Percentiles rank a stretch among this genome's conserved stretches.
Evolutionary conservation across 2,329 filamentous ascomycete species (phyloP).

Genomic region (Talaromyces sp.): DNA sequence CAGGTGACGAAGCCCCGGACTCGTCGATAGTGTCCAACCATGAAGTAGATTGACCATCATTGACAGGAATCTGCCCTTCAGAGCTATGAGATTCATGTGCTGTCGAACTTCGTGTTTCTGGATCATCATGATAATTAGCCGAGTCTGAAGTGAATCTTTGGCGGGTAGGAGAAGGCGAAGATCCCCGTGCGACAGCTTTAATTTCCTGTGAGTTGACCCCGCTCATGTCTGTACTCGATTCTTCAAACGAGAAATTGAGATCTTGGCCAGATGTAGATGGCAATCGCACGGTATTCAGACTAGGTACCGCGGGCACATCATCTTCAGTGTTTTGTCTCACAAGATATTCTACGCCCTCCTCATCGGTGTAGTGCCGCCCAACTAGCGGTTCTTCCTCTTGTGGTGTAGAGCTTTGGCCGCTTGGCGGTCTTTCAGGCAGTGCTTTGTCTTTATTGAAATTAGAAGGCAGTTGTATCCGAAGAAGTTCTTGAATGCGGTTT

Average conservation of each 20-base stretch:
- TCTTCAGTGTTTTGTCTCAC: not conserved
- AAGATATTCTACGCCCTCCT: not conserved
- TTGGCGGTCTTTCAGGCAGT: constrained; percentile 67
- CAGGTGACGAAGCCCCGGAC: constrained; percentile 73
- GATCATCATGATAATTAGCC: not conserved
- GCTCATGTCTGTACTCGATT: not conserved
- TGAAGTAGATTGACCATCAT: constrained; percentile 76
- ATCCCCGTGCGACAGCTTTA: constrained; percentile 29
- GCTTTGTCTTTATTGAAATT: constrained; percentile 62
- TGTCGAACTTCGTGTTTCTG: not conserved
- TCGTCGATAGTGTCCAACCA: constrained; percentile 96
- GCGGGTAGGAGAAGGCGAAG: constrained; percentile 68
- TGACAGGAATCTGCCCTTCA: constrained; percentile 44
- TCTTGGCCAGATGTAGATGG: constrained; percentile 3
- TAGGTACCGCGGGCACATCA: not conserved
- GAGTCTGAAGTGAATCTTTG: constrained; percentile 51
- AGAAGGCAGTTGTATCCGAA: constrained; percentile 60
- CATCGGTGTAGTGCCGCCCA: constrained; percentile 43
- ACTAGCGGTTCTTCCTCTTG: constrained; percentile 32
- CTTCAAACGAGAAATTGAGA: constrained; percentile 3
- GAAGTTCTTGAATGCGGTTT: constrained; percentile 81
- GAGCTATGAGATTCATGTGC: not conserved
- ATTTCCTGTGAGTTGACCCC: not conserved
- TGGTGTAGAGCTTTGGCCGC: constrained; percentile 38
- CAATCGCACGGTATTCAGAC: not conserved